A percentile compares a stretch with the other conserved stretches of the same genome.
Conservation (phyloP, 176 grass and related monocot species). For the Musa itinerans region DNA sequence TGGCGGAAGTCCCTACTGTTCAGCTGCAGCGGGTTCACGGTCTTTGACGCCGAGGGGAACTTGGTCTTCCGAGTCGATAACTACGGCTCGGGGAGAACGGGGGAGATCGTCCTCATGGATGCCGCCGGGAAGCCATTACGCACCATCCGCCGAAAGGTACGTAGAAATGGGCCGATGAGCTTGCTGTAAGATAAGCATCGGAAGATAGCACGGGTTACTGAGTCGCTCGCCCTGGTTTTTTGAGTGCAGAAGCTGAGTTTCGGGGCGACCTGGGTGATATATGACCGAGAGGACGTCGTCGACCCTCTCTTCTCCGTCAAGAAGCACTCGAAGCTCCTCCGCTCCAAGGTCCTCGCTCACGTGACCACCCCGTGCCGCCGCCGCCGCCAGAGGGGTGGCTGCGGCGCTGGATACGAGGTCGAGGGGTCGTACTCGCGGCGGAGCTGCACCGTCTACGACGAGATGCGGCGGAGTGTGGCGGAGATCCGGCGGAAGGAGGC, state of each 20-base stretch:
- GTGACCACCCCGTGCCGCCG: conserved; percentile 10
- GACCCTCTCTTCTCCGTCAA: conserved; percentile 45
- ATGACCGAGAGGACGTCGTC: conserved; percentile 37
- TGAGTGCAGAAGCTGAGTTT: conserved; percentile 52
- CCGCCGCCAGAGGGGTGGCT: conserved; percentile 1
- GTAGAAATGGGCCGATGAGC: no score
- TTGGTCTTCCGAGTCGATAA: conserved; percentile 83
- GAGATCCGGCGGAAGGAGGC: conserved; percentile 70
- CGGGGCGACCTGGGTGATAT: conserved; percentile 55
- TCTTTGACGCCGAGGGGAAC: conserved; percentile 68
- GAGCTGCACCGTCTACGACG: conserved; percentile 73
- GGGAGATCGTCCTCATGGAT: conserved; percentile 87
- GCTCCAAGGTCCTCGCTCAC: conserved; percentile 36
- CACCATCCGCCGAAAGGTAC: conserved; percentile 65
- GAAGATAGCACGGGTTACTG: neutral
- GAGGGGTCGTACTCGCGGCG: conserved; percentile 70
- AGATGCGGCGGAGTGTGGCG: conserved; percentile 34
- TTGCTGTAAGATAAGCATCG: no score
- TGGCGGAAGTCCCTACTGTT: conserved; percentile 92
- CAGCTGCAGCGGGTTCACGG: conserved; percentile 89
- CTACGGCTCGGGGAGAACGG: conserved; percentile 47
- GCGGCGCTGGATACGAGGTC: conserved; percentile 30
- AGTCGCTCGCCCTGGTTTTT: neutral
- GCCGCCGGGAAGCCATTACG: conserved; percentile 34
- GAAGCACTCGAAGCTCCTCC: conserved; percentile 20